Conservation (phyloP, 2,329 filamentous ascomycete genomes). For the Pseudofabraea citricarpa region DNA sequence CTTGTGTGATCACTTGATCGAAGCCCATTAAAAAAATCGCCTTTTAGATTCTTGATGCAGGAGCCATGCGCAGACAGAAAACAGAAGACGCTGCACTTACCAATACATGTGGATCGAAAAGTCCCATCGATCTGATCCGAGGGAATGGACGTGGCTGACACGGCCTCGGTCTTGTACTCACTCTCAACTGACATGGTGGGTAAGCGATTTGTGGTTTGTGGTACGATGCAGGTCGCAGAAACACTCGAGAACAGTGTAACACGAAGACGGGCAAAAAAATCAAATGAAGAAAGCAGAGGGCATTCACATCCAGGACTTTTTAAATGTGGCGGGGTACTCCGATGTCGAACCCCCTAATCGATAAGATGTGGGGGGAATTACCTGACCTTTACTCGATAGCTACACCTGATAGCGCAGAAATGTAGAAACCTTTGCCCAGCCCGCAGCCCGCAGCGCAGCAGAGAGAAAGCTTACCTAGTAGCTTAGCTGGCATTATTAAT, state of each 20-base stretch:
- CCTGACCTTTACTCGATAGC: conserved; percentile 2
- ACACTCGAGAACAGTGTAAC: neutral
- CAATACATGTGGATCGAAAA: conserved; percentile 57
- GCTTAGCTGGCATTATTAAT: no score
- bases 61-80: neutral
- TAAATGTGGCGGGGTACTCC: neutral
- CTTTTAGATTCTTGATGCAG: no score
- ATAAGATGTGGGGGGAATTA: no score
- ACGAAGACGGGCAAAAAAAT: neutral
- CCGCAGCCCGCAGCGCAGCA: neutral
- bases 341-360: neutral
- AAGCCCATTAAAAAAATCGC: no score
- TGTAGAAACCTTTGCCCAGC: neutral
- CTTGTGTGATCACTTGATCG: no score
- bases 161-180: conserved; percentile 51
- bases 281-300: neutral
- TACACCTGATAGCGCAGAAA: neutral
- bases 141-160: conserved; percentile 43
- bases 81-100: conserved; percentile 34
- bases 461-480: neutral
- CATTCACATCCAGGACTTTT: no score
- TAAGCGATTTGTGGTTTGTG: neutral
- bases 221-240: no score
- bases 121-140: conserved; percentile 54
- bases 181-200: conserved; percentile 31